Evolutionary conservation across 768 basidiomycete genomes (phyloP).

Genomic region (Hortiboletus campestris): DNA sequence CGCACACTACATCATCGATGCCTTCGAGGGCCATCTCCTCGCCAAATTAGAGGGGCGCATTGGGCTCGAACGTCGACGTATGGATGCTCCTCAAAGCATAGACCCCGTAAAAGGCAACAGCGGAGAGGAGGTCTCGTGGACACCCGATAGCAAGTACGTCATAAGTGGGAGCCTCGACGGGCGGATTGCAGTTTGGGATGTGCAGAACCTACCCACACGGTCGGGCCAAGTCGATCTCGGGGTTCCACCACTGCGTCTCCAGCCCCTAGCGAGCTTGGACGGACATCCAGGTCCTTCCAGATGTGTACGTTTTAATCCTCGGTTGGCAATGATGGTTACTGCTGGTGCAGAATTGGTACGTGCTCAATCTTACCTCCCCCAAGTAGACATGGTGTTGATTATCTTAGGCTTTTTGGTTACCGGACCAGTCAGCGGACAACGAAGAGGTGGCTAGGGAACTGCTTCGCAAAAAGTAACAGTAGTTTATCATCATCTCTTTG

Average conservation of each 20-base stretch:
- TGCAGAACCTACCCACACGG: constrained; percentile 56
- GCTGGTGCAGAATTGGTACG: constrained; percentile 82
- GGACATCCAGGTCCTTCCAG: constrained; percentile 83
- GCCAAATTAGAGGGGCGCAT: constrained; percentile 83
- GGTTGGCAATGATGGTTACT: constrained; percentile 81
- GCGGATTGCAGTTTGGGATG: constrained; percentile 84
- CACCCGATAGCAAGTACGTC: constrained; percentile 90
- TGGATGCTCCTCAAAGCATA: constrained; percentile 50
- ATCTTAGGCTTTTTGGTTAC: constrained; percentile 61
- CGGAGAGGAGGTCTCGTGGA: constrained; percentile 94
- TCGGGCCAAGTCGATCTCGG: constrained; percentile 55
- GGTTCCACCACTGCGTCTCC: constrained; percentile 48
- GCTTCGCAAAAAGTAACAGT: constrained; percentile 53
- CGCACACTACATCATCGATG: constrained; percentile 91
- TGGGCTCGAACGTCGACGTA: constrained; percentile 72
- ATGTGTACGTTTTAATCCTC: constrained; percentile 89
- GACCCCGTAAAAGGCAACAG: constrained; percentile 77
- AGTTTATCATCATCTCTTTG: background rate
- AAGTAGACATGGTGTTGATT: constrained; percentile 6
- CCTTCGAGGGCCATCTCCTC: constrained; percentile 80
- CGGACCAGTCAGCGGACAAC: constrained; percentile 62
- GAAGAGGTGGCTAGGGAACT: constrained; percentile 73
- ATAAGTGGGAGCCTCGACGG: constrained; percentile 86
- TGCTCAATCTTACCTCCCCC: constrained; percentile 7
- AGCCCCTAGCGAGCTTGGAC: constrained; percentile 54